Conservation (phyloP, 495 filamentous ascomycete genomes). For the Aspergillus nanangensis region DNA sequence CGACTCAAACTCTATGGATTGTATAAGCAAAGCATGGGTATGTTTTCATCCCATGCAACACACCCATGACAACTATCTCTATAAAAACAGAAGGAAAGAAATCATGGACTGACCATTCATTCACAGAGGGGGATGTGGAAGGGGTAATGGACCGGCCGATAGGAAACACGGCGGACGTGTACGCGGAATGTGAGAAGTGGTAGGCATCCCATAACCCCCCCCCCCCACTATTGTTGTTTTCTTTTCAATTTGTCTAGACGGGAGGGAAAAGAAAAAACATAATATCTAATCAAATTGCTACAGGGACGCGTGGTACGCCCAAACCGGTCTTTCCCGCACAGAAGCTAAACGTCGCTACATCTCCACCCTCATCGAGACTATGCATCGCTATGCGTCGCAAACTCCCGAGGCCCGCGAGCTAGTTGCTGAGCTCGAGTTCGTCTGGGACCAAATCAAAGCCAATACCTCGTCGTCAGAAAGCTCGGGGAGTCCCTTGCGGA, state of each 20-base stretch:
- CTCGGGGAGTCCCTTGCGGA: conserved; percentile 38
- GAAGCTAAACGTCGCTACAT: conserved; percentile 95
- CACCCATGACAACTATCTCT: no score
- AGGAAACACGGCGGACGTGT: conserved; percentile 46
- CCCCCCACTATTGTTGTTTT: not conserved
- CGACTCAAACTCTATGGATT: conserved; percentile 91
- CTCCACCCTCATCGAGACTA: conserved; percentile 87
- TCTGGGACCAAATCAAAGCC: conserved; percentile 95
- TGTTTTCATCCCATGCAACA: not conserved
- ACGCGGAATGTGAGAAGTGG: conserved; percentile 60
- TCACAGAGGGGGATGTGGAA: conserved; percentile 82
- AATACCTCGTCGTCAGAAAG: conserved; percentile 65
- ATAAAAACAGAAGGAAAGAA: no score
- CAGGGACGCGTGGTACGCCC: conserved; percentile 87
- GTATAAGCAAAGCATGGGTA: conserved; percentile 96
- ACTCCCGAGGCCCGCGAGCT: conserved; percentile 82
- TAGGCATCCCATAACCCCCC: conserved; percentile 19
- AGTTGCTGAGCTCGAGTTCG: conserved; percentile 92
- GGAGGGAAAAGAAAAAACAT: no score
- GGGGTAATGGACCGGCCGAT: conserved; percentile 84
- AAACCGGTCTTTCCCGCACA: conserved; percentile 74
- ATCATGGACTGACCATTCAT: conserved; percentile 10
- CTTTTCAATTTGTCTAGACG: not conserved
- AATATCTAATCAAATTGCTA: no score
- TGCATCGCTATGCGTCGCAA: conserved; percentile 85